Percentiles rank a stretch among this genome's conserved stretches.
Evolutionary conservation across 805 yeast genomes (phyloP).

Genomic region (Wickerhamomyces sydowiorum): DNA sequence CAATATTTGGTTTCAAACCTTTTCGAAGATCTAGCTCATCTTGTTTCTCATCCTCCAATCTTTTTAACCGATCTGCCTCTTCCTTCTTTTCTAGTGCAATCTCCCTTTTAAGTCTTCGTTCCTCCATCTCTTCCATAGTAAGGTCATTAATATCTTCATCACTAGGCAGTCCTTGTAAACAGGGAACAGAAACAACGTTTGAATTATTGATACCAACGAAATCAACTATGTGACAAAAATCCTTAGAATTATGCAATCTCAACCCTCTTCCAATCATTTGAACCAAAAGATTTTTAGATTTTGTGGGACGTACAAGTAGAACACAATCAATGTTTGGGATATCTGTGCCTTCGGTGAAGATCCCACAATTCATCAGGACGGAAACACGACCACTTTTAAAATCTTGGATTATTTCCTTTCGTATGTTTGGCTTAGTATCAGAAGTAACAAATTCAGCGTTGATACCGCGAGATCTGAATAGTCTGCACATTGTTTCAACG

Average conservation of each 20-base stretch:
- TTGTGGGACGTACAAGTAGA: slow-evolving; percentile 74
- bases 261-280: slow-evolving; percentile 95
- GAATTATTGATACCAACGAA: slow-evolving; percentile 58
- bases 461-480: slow-evolving; percentile 54
- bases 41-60: slow-evolving; percentile 4
- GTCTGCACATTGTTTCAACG: slow-evolving; percentile 44
- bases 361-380: slow-evolving; percentile 81
- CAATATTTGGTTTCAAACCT: slow-evolving; percentile 5
- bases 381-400: slow-evolving; percentile 60
- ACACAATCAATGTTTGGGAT: slow-evolving; percentile 84
- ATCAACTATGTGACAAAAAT: slow-evolving; percentile 69
- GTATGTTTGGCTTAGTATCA: slow-evolving; percentile 43
- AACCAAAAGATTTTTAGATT: slow-evolving; percentile 59
- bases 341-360: slow-evolving; percentile 93
- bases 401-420: slow-evolving; percentile 47
- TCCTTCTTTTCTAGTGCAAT: slow-evolving; percentile 16
- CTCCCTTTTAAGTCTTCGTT: too few relatives aligned
- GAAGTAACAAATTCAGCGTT: slow-evolving; percentile 71
- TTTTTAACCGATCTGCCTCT: slow-evolving; percentile 9
- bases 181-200: slow-evolving; percentile 52
- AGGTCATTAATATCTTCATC: slow-evolving; percentile 23
- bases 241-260: slow-evolving; percentile 55
- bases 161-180: slow-evolving; percentile 32
- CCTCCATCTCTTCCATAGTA: slow-evolving; percentile 27
- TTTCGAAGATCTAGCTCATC: neutral